A percentile compares a stretch with the other conserved stretches of the same genome.
phyloP scores from a whole-genome alignment of 495 filamentous ascomycete genomes.

The Penicillium arizonense region DNA sequence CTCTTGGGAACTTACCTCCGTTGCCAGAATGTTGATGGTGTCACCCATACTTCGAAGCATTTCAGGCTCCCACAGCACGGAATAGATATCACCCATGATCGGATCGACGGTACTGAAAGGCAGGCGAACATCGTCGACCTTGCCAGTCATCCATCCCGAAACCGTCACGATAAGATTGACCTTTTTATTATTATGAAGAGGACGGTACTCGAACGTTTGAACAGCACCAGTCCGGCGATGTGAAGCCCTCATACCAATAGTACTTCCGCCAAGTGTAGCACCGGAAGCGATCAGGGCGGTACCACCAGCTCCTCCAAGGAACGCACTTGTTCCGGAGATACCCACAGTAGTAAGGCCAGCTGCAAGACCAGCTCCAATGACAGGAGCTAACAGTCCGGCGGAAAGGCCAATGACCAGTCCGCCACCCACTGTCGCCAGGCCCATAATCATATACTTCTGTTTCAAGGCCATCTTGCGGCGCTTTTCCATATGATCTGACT shows the following conservation, averaged over 20 bases:
- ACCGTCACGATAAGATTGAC: slow-evolving; percentile 96
- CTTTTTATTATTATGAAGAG: slow-evolving; percentile 95
- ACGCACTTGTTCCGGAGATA: slow-evolving; percentile 81
- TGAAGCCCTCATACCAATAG: slow-evolving; percentile 83
- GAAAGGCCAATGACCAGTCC: slow-evolving; percentile 94
- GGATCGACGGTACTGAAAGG: slow-evolving; percentile 96
- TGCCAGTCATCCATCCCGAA: slow-evolving; percentile 98
- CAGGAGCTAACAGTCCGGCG: slow-evolving; percentile 84
- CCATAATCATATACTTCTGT: slow-evolving; percentile 89
- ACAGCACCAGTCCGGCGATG: slow-evolving; percentile 85
- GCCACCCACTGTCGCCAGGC: slow-evolving; percentile 92
- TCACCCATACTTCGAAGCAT: slow-evolving; percentile 97
- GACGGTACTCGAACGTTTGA: slow-evolving; percentile 93
- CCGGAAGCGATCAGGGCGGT: slow-evolving; percentile 91
- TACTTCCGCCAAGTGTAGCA: slow-evolving; percentile 81
- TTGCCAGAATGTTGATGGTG: slow-evolving; percentile 97
- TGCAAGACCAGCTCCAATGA: slow-evolving; percentile 93
- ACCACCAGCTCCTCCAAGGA: slow-evolving; percentile 88
- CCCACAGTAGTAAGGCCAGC: slow-evolving; percentile 95
- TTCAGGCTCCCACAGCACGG: slow-evolving; percentile 96
- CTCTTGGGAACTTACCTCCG: slow-evolving; percentile 67
- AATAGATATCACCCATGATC: slow-evolving; percentile 98
- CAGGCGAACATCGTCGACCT: slow-evolving; percentile 91
- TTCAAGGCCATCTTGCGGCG: slow-evolving; percentile 78
- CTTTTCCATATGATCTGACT: slow-evolving; percentile 89